Evolutionary conservation across 2,329 filamentous ascomycete species (phyloP).

Genomic region (Aspergillus sp.): DNA sequence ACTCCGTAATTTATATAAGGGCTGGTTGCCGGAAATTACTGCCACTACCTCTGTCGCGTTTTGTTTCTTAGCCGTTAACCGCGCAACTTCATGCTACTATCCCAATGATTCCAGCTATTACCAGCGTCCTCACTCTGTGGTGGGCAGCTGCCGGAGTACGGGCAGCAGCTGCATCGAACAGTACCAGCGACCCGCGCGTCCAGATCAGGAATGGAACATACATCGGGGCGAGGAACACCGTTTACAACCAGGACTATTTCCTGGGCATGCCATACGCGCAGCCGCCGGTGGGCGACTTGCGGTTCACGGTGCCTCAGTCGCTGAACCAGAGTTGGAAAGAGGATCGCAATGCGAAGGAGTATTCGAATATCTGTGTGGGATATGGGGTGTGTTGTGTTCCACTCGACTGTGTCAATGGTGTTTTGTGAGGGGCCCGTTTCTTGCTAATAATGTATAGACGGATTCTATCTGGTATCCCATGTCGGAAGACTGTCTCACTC

Average conservation of each 20-base stretch:
- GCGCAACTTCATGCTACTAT: no score
- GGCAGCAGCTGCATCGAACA: conserved; percentile 14
- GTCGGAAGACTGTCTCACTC: conserved; percentile 52
- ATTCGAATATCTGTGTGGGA: conserved; percentile 43
- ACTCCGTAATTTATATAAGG: neutral
- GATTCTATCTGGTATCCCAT: conserved; percentile 29
- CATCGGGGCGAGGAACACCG: conserved; percentile 31
- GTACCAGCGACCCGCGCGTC: conserved; percentile 19
- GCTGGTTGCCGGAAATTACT: neutral
- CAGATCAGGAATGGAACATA: conserved; percentile 43
- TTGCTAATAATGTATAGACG: conserved; percentile 10
- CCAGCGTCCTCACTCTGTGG: conserved; percentile 9
- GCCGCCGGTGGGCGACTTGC: conserved; percentile 45
- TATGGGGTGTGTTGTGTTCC: conserved; percentile 36
- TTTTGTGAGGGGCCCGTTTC: no score
- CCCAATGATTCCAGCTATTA: neutral
- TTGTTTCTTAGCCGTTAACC: conserved; percentile 1
- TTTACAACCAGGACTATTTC: conserved; percentile 45
- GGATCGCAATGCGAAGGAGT: conserved; percentile 36
- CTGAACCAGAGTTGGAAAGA: conserved; percentile 42
- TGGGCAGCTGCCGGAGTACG: conserved; percentile 6
- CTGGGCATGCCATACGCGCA: conserved; percentile 52
- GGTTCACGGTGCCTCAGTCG: conserved; percentile 45
- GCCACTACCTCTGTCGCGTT: neutral
- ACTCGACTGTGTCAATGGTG: neutral